A percentile compares a stretch with the other conserved stretches of the same genome.
These are phyloP conservation scores for Protomyces arabidopsidicola DNA, from an alignment of 1,139 yeast genomes.

Conservation along the genomic window DNA sequence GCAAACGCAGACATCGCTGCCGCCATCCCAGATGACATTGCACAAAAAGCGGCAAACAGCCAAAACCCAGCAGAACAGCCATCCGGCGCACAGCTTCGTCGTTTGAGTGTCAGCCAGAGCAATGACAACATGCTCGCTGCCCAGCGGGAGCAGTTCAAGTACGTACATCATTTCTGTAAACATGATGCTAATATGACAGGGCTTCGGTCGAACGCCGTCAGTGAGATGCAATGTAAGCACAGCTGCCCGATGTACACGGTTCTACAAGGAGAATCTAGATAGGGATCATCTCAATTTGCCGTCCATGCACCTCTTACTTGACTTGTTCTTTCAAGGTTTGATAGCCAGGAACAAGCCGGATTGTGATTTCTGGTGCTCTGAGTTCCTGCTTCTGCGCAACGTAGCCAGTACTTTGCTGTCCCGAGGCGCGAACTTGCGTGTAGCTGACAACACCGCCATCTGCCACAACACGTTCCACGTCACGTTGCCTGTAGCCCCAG, in stretches of 20 bases:
- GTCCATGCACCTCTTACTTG: not conserved
- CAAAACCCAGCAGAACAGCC: not conserved
- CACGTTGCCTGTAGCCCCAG: conserved; percentile 10
- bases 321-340: not conserved
- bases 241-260: not conserved
- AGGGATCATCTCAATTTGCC: not conserved
- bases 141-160: not conserved
- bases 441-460: not conserved
- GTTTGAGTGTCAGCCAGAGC: not conserved
- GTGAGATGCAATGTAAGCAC: not conserved
- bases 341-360: not conserved
- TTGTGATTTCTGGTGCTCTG: not conserved
- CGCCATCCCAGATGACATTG: not conserved
- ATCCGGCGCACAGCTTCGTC: not conserved
- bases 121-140: not conserved
- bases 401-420: not conserved
- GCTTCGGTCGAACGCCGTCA: not conserved
- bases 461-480: not conserved
- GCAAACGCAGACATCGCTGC: not conserved
- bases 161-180: not conserved
- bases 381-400: not conserved
- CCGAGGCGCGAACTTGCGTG: not conserved
- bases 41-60: not conserved
- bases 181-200: not conserved
- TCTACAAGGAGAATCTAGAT: not conserved